Conservation (phyloP, 2,329 filamentous ascomycete species). For the Aureobasidium sp. region DNA sequence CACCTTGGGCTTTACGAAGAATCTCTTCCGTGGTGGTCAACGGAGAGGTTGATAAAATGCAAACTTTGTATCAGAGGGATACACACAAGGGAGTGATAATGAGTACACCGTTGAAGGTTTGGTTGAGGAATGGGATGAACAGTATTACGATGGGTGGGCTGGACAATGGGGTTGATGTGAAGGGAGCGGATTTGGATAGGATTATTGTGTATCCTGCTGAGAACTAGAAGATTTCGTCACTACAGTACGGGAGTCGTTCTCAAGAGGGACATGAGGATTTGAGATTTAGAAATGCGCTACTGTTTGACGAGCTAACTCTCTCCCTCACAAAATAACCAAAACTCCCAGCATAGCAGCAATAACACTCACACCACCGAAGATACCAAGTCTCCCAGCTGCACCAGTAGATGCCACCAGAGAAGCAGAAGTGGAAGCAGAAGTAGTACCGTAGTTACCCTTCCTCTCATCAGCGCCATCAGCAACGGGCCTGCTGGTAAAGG, state of each 20-base stretch:
- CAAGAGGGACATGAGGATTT: no score
- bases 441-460: background rate
- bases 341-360: background rate
- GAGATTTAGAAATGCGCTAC: no score
- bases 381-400: background rate
- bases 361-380: background rate
- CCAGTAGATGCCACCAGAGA: background rate
- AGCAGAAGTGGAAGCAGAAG: background rate
- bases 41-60: conserved; percentile 31
- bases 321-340: background rate
- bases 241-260: no score
- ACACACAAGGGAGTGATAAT: conserved; percentile 53
- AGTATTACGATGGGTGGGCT: conserved; percentile 51
- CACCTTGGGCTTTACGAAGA: conserved; percentile 50
- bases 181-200: conserved; percentile 50
- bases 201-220: conserved; percentile 54
- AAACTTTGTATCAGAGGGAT: conserved; percentile 46
- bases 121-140: conserved; percentile 47
- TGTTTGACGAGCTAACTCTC: no score
- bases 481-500: conserved; percentile 32
- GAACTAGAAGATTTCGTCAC: background rate
- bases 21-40: conserved; percentile 51
- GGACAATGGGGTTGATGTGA: conserved; percentile 47
- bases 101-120: conserved; percentile 48
- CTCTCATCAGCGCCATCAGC: conserved; percentile 15